Base-by-base conservation (phyloP, 2,329 filamentous ascomycete species). In the Ciborinia camelliae region DNA sequence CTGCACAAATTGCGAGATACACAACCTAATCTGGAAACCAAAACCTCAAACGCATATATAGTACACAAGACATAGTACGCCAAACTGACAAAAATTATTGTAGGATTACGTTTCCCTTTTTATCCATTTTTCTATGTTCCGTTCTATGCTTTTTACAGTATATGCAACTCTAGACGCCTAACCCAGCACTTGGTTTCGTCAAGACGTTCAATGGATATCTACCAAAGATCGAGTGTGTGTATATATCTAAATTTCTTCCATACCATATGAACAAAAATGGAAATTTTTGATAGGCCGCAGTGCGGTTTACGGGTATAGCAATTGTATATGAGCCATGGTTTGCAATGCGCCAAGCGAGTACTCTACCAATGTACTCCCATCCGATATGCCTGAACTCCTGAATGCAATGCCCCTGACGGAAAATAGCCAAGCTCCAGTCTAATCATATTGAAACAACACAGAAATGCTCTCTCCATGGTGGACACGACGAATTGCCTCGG, bases 381-480 rank as follows among this genome's bases (percentile, higher is more conserved):
- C 41, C 28, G 43, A 58, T 52, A 52, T 58, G 28, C 55, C 55
- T 45, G 28, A 58, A 58, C 55, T 58, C 55, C 55, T 47, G 2
- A 58, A 58, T 54, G 50, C 35, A 32, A 15, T 62, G 35, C 59
- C 48, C 20, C 23, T 32, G 20, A 52, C 20, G 26, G 47, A 62
- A 53, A 53, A 62, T 54, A 62, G 47, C 47, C 54, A 61, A 62
- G 23, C 39, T 62, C 37, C 15, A 65, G 37, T 52, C 63, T 65
- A 65, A 32, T 65, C 63, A 53, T 65, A 62, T 7, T 65, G 50
- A 47, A 65, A 65, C 37, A 65, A 53, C 1, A 65, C 63, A 51
- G 63, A 65, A 79, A 99, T 97, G 74, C 92, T 97, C 81, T 99
- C 95, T 73, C 95, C 95, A 77, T 98, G 93, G 79, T 99, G 95